Base-by-base conservation (phyloP, 306 rosid genomes). In the Sicyos edulis region DNA sequence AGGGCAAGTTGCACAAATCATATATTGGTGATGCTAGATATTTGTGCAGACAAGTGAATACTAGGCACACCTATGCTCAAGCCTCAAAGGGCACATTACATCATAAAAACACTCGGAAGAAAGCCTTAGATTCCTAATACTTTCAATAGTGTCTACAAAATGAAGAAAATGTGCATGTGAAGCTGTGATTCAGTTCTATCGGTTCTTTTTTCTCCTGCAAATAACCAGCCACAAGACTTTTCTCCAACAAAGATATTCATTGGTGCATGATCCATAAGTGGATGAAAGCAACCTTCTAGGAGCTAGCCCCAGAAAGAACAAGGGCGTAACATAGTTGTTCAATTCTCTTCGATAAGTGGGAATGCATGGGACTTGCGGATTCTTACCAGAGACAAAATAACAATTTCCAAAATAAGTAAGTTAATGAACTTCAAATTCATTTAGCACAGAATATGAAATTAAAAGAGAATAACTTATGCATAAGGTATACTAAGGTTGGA, bases 401-500 rank as follows among this genome's bases (percentile, higher is more conserved):
- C 13, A 67, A 22, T 67, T 20, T 47, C 34, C 55, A 21, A 11
- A 12, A 54, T 54, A 45, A 21, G 44, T n/a, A 12, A 20, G 34
- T 21, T 10, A 34, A 63, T 40, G 40, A 17, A 66, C 71, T 42
- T 66, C 70, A 44, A 66, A 45, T 6, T 44, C 54, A 21, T 7
- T 66, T 45, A 4, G 20, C 71, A 44, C 37, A 45, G 29, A 6
- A 65, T 54, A 7, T 66, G 71, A 45, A 66, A 66, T 8, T 45
- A 66, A 66, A 42, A 67, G 21, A 45, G 55, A 67, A 67, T n/a
- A 49, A 67, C 17, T 67, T 67, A 17, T 7, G 9, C 72, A 40
- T 6, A 21, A 21, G 47, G 47, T 50, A 24, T 11, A 12, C 50
- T 24, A 14, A 8, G 76, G 56, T 40, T 54, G 54, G 11, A 72